A percentile compares a stretch with the other conserved stretches of the same genome.
These are phyloP conservation scores for Graphilbum fragrans DNA, from an alignment of 2,329 filamentous ascomycete species.

Conservation along the genomic window DNA sequence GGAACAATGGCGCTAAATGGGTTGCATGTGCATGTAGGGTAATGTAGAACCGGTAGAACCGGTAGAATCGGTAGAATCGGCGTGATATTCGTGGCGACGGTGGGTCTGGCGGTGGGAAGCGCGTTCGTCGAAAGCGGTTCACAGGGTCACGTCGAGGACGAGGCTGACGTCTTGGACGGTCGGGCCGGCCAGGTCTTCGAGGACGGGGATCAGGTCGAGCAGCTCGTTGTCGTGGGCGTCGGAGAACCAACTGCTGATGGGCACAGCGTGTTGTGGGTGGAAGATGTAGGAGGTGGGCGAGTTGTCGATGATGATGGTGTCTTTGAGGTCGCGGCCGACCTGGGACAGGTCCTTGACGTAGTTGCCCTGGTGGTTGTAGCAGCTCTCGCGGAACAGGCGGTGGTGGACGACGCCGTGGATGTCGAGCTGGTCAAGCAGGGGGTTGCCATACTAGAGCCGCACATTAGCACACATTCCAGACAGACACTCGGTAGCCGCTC, in stretches of 20 bases:
- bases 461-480: constrained; percentile 6
- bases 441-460: constrained; percentile 65
- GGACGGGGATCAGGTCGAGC: constrained; percentile 90
- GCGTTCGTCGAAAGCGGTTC: constrained; percentile 26
- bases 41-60: too few relatives aligned
- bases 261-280: constrained; percentile 95
- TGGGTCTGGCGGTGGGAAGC: too few relatives aligned
- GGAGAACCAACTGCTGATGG: constrained; percentile 99
- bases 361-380: constrained; percentile 98
- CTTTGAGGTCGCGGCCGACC: constrained; percentile 85
- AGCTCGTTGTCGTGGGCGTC: constrained; percentile 99
- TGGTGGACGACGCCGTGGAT: constrained; percentile 97
- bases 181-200: constrained; percentile 83
- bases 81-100: too few relatives aligned
- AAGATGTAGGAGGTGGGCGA: constrained; percentile 99
- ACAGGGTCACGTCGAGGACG: constrained; percentile 83
- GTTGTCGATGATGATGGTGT: constrained; percentile 99
- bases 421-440: constrained; percentile 87
- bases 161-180: constrained; percentile 94
- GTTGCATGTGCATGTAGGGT: too few relatives aligned
- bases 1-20: too few relatives aligned
- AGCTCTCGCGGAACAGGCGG: constrained; percentile 91
- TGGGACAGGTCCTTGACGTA: constrained; percentile 99
- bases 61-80: too few relatives aligned
- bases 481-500: too few relatives aligned